Percentiles rank a stretch among this genome's conserved stretches.
These are phyloP conservation scores for Colletotrichum phormii DNA, from an alignment of 2,329 filamentous ascomycete genomes.

Conservation along the genomic window DNA sequence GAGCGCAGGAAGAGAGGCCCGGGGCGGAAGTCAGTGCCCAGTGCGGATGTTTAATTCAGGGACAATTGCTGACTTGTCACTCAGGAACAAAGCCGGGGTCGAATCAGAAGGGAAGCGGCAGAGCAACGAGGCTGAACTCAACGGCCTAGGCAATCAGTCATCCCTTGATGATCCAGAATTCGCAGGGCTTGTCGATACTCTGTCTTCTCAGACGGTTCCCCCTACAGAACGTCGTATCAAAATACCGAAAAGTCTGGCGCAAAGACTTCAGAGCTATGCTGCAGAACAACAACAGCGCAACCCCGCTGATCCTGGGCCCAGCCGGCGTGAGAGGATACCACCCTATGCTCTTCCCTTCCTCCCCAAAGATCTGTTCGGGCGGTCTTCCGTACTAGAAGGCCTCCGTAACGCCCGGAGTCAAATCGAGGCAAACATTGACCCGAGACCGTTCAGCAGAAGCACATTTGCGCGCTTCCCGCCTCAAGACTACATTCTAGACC, in stretches of 20 bases:
- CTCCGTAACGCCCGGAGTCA: not conserved
- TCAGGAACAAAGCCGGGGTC: conserved; percentile 7
- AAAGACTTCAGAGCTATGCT: not conserved
- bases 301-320: not conserved
- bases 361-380: not conserved
- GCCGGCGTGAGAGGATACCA: not conserved
- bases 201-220: not conserved
- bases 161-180: not conserved
- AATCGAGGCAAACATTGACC: not conserved
- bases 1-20: conserved; percentile 30
- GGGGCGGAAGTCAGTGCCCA: conserved; percentile 22
- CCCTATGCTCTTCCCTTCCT: not conserved
- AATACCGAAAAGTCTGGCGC: not conserved
- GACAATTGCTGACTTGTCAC: not conserved
- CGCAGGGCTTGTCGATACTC: not conserved
- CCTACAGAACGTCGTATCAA: not conserved
- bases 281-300: not conserved
- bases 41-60: not conserved
- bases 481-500: conserved; percentile 6
- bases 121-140: not conserved
- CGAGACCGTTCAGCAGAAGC: not conserved
- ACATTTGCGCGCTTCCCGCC: conserved; percentile 10
- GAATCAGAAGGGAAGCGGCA: conserved; percentile 2
- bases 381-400: not conserved
- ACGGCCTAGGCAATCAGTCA: not conserved